Conservation (phyloP, 2,329 filamentous ascomycete species). For the Aspergillus vadensis region DNA sequence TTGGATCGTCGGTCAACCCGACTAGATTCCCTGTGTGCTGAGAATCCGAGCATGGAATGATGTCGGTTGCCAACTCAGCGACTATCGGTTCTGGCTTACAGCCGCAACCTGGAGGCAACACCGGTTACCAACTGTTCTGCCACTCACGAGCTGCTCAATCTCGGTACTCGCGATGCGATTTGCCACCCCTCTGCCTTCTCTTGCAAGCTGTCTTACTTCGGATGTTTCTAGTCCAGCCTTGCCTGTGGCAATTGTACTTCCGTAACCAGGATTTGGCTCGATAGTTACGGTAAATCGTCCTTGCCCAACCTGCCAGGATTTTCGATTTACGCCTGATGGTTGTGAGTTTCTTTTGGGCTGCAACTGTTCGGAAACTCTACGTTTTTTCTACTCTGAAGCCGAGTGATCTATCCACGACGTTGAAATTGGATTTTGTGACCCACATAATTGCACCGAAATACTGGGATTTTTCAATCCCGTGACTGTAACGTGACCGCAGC, state of each 20-base stretch:
- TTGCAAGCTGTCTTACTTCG: slow-evolving; percentile 28
- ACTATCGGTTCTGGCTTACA: slow-evolving; percentile 25
- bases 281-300: slow-evolving; percentile 22
- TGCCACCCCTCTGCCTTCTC: slow-evolving; percentile 32
- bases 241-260: slow-evolving; percentile 27
- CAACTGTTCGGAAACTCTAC: slow-evolving; percentile 6
- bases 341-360: background rate
- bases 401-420: slow-evolving; percentile 32
- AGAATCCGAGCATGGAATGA: slow-evolving; percentile 23
- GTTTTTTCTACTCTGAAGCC: slow-evolving; percentile 6
- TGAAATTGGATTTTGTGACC: slow-evolving; percentile 43
- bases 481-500: slow-evolving; percentile 38
- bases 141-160: slow-evolving; percentile 24
- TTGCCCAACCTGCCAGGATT: slow-evolving; percentile 28
- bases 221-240: slow-evolving; percentile 22
- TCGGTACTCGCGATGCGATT: slow-evolving; percentile 29
- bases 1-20: slow-evolving; percentile 27
- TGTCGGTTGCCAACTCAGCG: slow-evolving; percentile 36
- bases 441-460: slow-evolving; percentile 39
- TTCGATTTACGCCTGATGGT: slow-evolving; percentile 5
- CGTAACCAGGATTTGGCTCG: slow-evolving; percentile 30
- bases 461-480: slow-evolving; percentile 43
- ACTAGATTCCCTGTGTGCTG: slow-evolving; percentile 22
- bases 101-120: slow-evolving; percentile 21
- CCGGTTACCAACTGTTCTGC: slow-evolving; percentile 19